Percentiles rank a stretch among this genome's conserved stretches.
phyloP scores from a whole-genome alignment of 1,139 yeast genomes.

The Hansenula lynferdii region DNA sequence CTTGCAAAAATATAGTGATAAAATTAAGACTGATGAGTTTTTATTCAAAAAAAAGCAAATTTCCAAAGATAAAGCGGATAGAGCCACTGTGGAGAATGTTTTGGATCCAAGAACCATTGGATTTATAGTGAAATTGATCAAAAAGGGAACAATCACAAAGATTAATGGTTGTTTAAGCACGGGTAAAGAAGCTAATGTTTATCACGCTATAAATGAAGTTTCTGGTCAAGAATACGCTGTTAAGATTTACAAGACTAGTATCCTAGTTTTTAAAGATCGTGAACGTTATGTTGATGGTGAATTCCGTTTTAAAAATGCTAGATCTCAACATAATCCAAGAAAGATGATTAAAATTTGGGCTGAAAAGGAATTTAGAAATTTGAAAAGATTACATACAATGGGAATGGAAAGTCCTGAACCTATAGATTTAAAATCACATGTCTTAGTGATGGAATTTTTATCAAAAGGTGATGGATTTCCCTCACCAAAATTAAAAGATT shows the following conservation, averaged over 20 bases:
- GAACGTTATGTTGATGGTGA: constrained; percentile 97
- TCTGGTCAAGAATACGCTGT: constrained; percentile 69
- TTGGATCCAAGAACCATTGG: constrained; percentile 90
- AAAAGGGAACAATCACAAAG: constrained; percentile 75
- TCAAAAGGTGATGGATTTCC: constrained; percentile 67
- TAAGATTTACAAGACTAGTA: constrained; percentile 93
- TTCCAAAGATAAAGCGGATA: constrained; percentile 77
- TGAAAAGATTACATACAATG: constrained; percentile 69
- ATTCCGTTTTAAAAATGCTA: constrained; percentile 78
- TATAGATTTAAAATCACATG: constrained; percentile 80
- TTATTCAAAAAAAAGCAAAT: constrained; percentile 50
- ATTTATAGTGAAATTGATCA: constrained; percentile 76
- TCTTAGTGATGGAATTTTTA: constrained; percentile 90
- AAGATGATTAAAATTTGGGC: constrained; percentile 99
- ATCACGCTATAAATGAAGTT: constrained; percentile 80
- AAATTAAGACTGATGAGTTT: constrained; percentile 56
- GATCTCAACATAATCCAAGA: constrained; percentile 88
- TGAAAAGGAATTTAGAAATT: constrained; percentile 91
- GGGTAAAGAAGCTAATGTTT: constrained; percentile 98
- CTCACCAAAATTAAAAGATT: constrained; percentile 83
- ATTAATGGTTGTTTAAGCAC: constrained; percentile 94
- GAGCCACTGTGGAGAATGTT: constrained; percentile 97
- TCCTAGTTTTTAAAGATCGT: constrained; percentile 90
- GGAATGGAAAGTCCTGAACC: constrained; percentile 96
- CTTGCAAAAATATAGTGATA: constrained; percentile 55